These are phyloP conservation scores for Penicillium fuscoglaucum DNA, from an alignment of 2,329 filamentous ascomycete genomes.

Conservation along the genomic window DNA sequence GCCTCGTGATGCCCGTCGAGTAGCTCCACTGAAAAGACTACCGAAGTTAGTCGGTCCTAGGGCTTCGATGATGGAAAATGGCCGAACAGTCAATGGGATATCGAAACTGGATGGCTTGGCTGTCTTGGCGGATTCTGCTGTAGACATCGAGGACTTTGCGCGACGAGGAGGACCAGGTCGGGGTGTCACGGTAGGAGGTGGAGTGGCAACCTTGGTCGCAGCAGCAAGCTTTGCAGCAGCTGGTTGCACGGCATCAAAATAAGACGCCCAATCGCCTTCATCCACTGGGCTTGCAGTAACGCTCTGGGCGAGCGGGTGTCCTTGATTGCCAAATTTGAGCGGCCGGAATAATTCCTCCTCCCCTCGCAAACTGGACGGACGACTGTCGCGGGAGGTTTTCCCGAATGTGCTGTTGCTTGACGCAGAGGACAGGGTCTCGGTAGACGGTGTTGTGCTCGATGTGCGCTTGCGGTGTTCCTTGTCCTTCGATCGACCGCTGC, in stretches of 20 bases:
- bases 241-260: slow-evolving; percentile 34
- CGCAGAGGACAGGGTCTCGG: slow-evolving; percentile 55
- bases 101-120: slow-evolving; percentile 40
- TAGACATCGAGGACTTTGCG: slow-evolving; percentile 47
- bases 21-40: slow-evolving; percentile 44
- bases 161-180: slow-evolving; percentile 45
- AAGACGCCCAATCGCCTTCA: slow-evolving; percentile 36
- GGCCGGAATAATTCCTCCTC: slow-evolving; percentile 58
- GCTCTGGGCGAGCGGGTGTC: slow-evolving; percentile 73
- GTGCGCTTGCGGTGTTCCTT: slow-evolving; percentile 52
- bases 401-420: slow-evolving; percentile 57
- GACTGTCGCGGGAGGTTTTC: slow-evolving; percentile 50
- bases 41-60: slow-evolving; percentile 37
- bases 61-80: slow-evolving; percentile 32
- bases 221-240: slow-evolving; percentile 14
- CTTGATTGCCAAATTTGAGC: slow-evolving; percentile 51
- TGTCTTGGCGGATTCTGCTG: slow-evolving; percentile 49
- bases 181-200: slow-evolving; percentile 25
- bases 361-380: slow-evolving; percentile 59
- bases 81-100: slow-evolving; percentile 20
- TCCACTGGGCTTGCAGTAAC: slow-evolving; percentile 67
- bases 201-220: slow-evolving; percentile 6
- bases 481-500: slow-evolving; percentile 45
- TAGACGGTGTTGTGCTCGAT: slow-evolving; percentile 53
- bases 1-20: slow-evolving; percentile 37